A percentile compares a stretch with the other conserved stretches of the same genome.
These are phyloP conservation scores for Saccharomycopsis olivae DNA, from an alignment of 805 yeast genomes.

Conservation along the genomic window DNA sequence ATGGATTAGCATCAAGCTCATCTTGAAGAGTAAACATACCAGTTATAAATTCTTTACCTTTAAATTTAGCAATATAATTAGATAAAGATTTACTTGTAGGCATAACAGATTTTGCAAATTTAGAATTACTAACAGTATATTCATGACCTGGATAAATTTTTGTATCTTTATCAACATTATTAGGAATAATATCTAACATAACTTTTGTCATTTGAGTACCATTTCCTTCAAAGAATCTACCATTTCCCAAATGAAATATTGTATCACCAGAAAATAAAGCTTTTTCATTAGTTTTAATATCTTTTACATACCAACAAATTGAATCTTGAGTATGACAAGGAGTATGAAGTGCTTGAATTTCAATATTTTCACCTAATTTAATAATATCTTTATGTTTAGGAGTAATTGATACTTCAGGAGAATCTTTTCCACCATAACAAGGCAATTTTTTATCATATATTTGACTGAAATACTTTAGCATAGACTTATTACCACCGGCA, in stretches of 20 bases:
- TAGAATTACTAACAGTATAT: conserved; percentile 74
- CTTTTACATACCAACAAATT: conserved; percentile 73
- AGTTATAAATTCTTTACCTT: conserved; percentile 62
- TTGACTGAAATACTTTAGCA: conserved; percentile 23
- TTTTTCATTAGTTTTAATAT: conserved; percentile 46
- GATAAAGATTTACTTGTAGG: conserved; percentile 28
- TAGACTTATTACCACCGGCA: conserved; percentile 64
- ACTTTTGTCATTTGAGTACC: conserved; percentile 72
- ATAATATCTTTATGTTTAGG: conserved; percentile 56
- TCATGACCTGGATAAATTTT: conserved; percentile 91
- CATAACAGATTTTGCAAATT: conserved; percentile 61
- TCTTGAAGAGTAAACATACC: conserved; percentile 80
- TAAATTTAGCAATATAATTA: conserved; percentile 38
- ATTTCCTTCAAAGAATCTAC: conserved; percentile 90
- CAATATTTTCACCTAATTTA: conserved; percentile 51
- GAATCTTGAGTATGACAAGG: conserved; percentile 98
- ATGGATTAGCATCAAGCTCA: conserved; percentile 78
- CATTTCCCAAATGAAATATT: conserved; percentile 83
- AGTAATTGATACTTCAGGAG: conserved; percentile 59
- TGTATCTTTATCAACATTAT: conserved; percentile 53
- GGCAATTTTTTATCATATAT: conserved; percentile 36
- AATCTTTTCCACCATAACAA: conserved; percentile 75
- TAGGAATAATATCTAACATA: conserved; percentile 46
- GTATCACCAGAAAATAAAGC: conserved; percentile 96
- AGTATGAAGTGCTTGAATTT: conserved; percentile 77